These are phyloP conservation scores for Terana coerulea DNA, from an alignment of 768 basidiomycete genomes.

Conservation along the genomic window DNA sequence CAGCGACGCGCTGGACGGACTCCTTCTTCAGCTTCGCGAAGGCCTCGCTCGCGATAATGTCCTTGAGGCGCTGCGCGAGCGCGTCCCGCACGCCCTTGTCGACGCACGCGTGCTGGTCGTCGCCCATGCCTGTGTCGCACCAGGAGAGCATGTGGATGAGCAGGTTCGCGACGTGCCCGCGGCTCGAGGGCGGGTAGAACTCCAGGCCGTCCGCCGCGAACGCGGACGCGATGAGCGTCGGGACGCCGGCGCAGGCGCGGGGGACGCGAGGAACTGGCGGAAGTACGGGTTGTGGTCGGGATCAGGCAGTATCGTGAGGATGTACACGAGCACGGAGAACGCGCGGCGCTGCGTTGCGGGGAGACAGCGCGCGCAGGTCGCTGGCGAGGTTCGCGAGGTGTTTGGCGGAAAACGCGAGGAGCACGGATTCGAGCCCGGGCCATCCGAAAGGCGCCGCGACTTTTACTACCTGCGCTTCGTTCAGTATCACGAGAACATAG, in stretches of 20 bases:
- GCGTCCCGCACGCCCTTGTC: not conserved
- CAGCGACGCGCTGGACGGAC: not conserved
- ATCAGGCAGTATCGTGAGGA: not conserved
- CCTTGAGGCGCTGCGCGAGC: not conserved
- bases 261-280: not conserved
- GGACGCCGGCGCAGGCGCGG: not conserved
- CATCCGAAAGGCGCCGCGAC: not conserved
- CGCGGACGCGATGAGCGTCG: conserved; percentile 3
- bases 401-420: not conserved
- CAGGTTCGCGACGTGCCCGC: not conserved
- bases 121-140: conserved; percentile 1
- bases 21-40: not conserved
- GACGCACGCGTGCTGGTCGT: not conserved
- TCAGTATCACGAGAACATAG: not conserved
- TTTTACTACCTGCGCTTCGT: not conserved
- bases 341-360: not conserved
- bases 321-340: conserved; percentile 1
- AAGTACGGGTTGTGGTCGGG: conserved; percentile 1
- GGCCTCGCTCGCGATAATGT: not conserved
- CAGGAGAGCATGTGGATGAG: conserved; percentile 1
- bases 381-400: not conserved
- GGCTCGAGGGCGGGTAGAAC: not conserved
- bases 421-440: not conserved
- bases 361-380: not conserved
- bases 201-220: conserved; percentile 2